Base-by-base conservation (phyloP, 805 yeast species). In the Candida maris region DNA sequence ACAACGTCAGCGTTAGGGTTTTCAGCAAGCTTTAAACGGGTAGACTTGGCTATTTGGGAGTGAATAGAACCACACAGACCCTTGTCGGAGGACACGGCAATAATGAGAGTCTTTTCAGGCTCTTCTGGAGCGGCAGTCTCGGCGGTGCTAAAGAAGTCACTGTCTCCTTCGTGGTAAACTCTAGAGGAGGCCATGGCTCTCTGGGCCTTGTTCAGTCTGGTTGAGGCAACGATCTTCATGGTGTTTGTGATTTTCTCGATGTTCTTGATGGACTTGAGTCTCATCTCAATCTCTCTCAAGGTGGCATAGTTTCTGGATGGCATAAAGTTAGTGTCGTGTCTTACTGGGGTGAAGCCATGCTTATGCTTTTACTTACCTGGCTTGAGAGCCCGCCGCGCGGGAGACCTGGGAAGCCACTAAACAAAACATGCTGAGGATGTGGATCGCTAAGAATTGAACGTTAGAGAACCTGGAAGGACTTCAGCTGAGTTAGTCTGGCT, bases 211-310 rank as follows among this genome's bases (percentile, higher is more conserved):
- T 79, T 75, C 65, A 93, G 79, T 72, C 96, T 84, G 54, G 98
- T 93, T 27, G 97, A 91, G 27, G 98, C 98, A 59, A 93, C 98
- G 70, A 93, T 83, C 77, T 89, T 93, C 97, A 93, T 93, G 68
- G 98, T 93, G 73, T 93, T 93, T 71, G 98, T 93, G 73, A 93
- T 93, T 76, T 93, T 93, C 73, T 93, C 97, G 67, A 93, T 91
- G 78, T 93, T 93, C 77, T 91, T 93, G 67, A 93, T 93, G 50
- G 97, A 87, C 75, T 93, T 93, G 64, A 93, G 80, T 75, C 98
- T 94, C 68, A 78, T 84, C 75, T 93, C 98, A 61, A 93, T 94
- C 71, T 93, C 98, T 74, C 97, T 91, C 65, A 93, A 77, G 54
- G 98, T 93, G 59, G 98, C 98, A 75, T 87, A 91, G 75, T 81